Evolutionary conservation across 805 yeast genomes (phyloP), one percentile per base, ranked within the genome.

Genomic region (Candida sanyiensis): DNA sequence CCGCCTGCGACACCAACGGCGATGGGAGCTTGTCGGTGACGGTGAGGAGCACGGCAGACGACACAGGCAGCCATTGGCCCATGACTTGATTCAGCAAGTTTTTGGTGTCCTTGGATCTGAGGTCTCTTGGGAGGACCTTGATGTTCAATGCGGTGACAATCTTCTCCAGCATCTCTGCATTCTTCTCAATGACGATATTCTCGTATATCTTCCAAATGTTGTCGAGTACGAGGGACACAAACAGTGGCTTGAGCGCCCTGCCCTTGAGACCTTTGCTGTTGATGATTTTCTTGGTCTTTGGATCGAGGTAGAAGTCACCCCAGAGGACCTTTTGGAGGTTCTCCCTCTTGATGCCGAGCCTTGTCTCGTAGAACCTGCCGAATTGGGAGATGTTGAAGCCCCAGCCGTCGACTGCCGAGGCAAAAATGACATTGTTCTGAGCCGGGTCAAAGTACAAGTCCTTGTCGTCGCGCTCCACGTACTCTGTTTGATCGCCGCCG

Each of bases 371-470:
- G 24, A 93, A 77, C 41, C 83, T 80, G 7, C 96, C 84, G 61
- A 93, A 84, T 48, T 93, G 96, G 37, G 85, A 77, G 35, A 93
- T 69, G 30, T 86, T 83, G 60, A 93, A 93, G 1, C 97, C 99
- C 97, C 98, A 93, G 10, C 97, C 97, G 62, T 93, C 98, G 15
- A 83, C 69, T 1, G 98, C 98, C 21, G 80, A 71, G 1, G 95
- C 90, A 66, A 90, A 90, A 0, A 90, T 76, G 5, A 90, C 96
- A 54, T 90, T 90, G 56, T 87, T 87, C 48, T 76, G 73, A 36
- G 82, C 84, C 0, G 99, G 98, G 13, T 85, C 72, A 46, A 90
- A 90, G 57, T 89, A 89, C 19, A 89, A 63, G 50, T 80, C 94
- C 25, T 80, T 75, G 57, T 89, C 97, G 47, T 78, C 83, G 43